A percentile compares a stretch with the other conserved stretches of the same genome.
Conservation (phyloP, 257 asterid species). For the Catharanthus roseus region DNA sequence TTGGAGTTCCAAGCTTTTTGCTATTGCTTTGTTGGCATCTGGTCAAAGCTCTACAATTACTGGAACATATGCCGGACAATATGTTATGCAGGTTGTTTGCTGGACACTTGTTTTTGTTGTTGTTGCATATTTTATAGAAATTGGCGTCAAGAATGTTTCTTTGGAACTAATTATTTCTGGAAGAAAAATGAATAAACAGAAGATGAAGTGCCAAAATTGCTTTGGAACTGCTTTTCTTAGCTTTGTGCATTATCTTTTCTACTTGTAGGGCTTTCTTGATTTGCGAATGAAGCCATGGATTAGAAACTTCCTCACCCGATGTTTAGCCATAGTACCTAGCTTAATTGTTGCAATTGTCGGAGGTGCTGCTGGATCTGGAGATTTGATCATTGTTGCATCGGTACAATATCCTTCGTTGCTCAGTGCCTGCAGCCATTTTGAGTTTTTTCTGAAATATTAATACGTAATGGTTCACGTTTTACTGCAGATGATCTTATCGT, state of each 20-base stretch:
- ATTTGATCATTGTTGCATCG: conserved; percentile 77
- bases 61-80: conserved; percentile 97
- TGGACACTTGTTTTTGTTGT: not conserved
- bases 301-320: conserved; percentile 72
- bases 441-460: not conserved
- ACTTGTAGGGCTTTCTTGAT: conserved; percentile 82
- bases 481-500: conserved; percentile 85
- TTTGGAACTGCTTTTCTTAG: not conserved
- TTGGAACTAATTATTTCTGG: not conserved
- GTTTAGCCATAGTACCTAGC: conserved; percentile 92
- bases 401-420: conserved; percentile 7
- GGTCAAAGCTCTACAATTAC: conserved; percentile 98
- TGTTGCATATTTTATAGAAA: not conserved
- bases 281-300: conserved; percentile 89
- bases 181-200: not conserved
- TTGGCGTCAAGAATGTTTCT: not conserved
- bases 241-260: conserved; percentile 4
- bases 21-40: conserved; percentile 90
- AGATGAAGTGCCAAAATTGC: not conserved
- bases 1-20: conserved; percentile 97
- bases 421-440: not conserved
- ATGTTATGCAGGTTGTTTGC: conserved; percentile 82
- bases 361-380: conserved; percentile 86
- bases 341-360: conserved; percentile 74
- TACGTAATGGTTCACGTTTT: not conserved